Evolutionary conservation across 768 basidiomycete species (phyloP).

Genomic region (Boletus barrowsii): DNA sequence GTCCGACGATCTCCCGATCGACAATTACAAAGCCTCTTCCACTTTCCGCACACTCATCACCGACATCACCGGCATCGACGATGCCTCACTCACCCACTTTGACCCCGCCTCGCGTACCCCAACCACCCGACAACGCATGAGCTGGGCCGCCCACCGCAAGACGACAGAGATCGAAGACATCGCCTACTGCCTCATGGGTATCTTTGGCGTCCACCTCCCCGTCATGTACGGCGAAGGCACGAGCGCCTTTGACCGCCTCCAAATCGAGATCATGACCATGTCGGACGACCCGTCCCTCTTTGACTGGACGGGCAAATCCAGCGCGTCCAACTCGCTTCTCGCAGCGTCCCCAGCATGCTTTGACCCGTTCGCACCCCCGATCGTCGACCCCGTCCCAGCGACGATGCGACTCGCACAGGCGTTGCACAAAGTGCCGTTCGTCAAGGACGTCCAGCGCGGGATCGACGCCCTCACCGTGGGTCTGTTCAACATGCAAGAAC

Average conservation of each 20-base stretch:
- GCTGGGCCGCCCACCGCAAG: conserved; percentile 29
- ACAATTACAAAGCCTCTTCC: conserved; percentile 18
- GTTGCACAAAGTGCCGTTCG: conserved; percentile 10
- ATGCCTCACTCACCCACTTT: too few species aligned
- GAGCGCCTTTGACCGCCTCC: not conserved
- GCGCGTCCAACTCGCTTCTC: conserved; percentile 14
- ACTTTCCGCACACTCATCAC: conserved; percentile 12
- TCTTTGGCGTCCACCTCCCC: too few species aligned
- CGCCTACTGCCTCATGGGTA: conserved; percentile 29
- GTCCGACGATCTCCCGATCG: conserved; percentile 11
- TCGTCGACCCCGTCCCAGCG: conserved; percentile 14
- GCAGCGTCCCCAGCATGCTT: conserved; percentile 18
- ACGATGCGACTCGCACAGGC: conserved; percentile 7
- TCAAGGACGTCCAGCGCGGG: conserved; percentile 11
- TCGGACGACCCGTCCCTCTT: conserved; percentile 24
- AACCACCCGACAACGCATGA: conserved; percentile 21
- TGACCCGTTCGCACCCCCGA: conserved; percentile 19
- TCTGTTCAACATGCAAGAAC: conserved; percentile 19
- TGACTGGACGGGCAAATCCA: conserved; percentile 22
- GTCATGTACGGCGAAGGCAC: too few species aligned
- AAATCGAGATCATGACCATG: conserved; percentile 16
- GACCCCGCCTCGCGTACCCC: conserved; percentile 7
- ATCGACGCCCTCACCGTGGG: conserved; percentile 13
- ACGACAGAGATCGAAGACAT: conserved; percentile 29
- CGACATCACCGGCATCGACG: conserved; percentile 14